Percentiles rank a stretch among this genome's conserved stretches.
Conservation (phyloP, 1,284 basidiomycete genomes). For the Ganoderma multipileum region DNA sequence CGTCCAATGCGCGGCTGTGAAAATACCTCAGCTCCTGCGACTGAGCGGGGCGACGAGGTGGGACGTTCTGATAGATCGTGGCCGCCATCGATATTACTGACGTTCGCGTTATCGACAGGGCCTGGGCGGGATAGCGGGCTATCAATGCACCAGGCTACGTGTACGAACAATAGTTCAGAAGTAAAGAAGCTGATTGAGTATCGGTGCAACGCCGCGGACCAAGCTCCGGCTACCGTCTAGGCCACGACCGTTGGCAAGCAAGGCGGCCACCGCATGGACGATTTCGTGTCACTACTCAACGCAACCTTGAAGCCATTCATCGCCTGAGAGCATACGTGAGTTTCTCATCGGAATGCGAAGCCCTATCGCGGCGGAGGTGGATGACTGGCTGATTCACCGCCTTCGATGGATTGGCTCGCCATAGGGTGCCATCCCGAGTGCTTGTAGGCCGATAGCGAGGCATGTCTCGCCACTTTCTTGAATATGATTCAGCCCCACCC, state of each 20-base stretch:
- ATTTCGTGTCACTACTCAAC: neutral
- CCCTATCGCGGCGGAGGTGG: neutral
- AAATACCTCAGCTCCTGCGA: neutral
- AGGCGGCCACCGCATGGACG: neutral
- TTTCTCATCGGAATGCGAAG: slow-evolving; percentile 3
- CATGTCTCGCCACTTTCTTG: neutral
- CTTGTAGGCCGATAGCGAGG: neutral
- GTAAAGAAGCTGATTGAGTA: neutral
- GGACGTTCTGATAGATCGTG: slow-evolving; percentile 1
- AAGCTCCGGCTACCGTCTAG: neutral
- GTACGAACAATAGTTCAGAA: neutral
- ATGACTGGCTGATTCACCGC: neutral
- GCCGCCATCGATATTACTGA: neutral
- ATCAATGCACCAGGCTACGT: neutral
- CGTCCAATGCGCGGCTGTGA: neutral
- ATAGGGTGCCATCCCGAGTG: neutral
- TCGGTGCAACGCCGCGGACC: neutral
- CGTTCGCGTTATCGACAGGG: neutral
- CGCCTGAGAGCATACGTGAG: neutral
- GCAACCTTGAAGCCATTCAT: neutral
- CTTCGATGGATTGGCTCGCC: neutral
- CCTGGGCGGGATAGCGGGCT: neutral
- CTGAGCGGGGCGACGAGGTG: neutral
- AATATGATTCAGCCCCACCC: slow-evolving; percentile 1
- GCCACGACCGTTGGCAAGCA: neutral